phyloP scores from a whole-genome alignment of 2,329 filamentous ascomycete species.

The Sporothrix schenckii region DNA sequence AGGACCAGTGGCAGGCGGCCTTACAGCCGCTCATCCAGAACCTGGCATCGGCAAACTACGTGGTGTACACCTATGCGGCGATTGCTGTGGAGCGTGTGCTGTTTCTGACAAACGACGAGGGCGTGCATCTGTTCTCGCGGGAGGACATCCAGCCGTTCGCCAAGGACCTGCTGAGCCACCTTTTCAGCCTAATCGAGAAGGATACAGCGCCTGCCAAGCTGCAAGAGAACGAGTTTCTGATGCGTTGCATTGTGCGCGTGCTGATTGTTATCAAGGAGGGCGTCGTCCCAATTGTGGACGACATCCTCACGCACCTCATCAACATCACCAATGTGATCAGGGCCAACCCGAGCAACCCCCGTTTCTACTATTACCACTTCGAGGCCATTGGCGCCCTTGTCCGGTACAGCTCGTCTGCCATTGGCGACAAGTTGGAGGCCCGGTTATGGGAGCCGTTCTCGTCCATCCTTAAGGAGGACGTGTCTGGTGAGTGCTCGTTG shows the following conservation, averaged over 20 bases:
- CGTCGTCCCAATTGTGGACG: slow-evolving; percentile 72
- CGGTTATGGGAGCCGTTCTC: slow-evolving; percentile 84
- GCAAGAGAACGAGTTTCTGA: slow-evolving; percentile 97
- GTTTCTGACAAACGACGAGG: slow-evolving; percentile 75
- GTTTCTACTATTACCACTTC: slow-evolving; percentile 98
- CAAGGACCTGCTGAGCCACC: slow-evolving; percentile 82
- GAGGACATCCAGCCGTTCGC: slow-evolving; percentile 78
- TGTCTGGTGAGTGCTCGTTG: slow-evolving; percentile 53
- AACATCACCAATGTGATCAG: slow-evolving; percentile 90
- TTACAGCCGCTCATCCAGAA: slow-evolving; percentile 91
- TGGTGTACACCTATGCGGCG: slow-evolving; percentile 95
- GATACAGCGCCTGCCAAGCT: slow-evolving; percentile 85
- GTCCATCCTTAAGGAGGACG: slow-evolving; percentile 75
- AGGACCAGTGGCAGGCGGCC: slow-evolving; percentile 86
- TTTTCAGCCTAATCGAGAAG: slow-evolving; percentile 89
- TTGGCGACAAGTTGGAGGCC: slow-evolving; percentile 74
- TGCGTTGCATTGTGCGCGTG: slow-evolving; percentile 98
- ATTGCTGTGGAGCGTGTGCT: slow-evolving; percentile 95
- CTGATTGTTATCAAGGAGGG: slow-evolving; percentile 90
- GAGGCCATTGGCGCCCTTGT: slow-evolving; percentile 91
- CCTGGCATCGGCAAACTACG: slow-evolving; percentile 85
- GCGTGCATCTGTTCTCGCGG: slow-evolving; percentile 77
- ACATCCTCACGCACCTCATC: slow-evolving; percentile 80
- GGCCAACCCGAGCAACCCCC: slow-evolving; percentile 92
- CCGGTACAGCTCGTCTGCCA: slow-evolving; percentile 65